Evolutionary conservation across 352 stramenopile species (phyloP).

Genomic region (Globisporangium emineosum): DNA sequence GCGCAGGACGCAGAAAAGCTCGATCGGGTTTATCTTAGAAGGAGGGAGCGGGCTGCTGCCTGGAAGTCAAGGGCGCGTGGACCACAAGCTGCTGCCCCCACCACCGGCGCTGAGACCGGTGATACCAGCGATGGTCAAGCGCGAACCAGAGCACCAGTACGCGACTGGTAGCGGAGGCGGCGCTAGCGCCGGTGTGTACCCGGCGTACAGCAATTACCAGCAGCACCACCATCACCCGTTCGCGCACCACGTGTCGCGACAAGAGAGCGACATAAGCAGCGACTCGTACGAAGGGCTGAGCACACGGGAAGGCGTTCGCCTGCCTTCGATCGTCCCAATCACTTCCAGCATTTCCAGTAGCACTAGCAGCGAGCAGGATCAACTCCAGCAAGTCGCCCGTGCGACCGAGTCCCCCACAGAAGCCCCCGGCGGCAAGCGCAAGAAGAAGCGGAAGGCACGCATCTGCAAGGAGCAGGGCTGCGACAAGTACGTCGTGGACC

Average conservation of each 20-base stretch:
- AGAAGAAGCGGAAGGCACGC: constrained; percentile 42
- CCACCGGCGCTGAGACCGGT: not conserved
- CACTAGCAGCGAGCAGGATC: not conserved
- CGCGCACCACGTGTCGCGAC: not conserved
- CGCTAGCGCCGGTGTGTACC: not conserved
- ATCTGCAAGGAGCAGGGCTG: constrained; percentile 37
- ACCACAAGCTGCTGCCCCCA: not conserved
- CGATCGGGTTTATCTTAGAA: constrained; percentile 3
- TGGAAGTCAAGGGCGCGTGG: not conserved
- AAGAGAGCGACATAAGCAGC: constrained; percentile 2
- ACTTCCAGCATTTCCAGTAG: not conserved
- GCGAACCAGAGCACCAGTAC: not conserved
- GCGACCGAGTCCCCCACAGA: not conserved
- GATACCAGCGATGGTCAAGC: not conserved
- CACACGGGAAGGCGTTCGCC: not conserved
- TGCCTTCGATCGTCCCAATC: constrained; percentile 1
- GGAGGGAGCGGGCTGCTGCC: not conserved
- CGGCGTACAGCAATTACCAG: not conserved
- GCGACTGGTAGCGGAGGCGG: not conserved
- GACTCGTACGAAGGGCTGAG: constrained; percentile 1
- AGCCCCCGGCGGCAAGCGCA: constrained; percentile 4
- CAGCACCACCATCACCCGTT: not conserved
- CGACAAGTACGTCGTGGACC: constrained; percentile 46
- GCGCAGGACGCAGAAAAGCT: not conserved
- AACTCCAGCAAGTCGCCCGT: not conserved